Base-by-base conservation (phyloP, 805 yeast genomes). In the Jamesozyma gamospora region DNA sequence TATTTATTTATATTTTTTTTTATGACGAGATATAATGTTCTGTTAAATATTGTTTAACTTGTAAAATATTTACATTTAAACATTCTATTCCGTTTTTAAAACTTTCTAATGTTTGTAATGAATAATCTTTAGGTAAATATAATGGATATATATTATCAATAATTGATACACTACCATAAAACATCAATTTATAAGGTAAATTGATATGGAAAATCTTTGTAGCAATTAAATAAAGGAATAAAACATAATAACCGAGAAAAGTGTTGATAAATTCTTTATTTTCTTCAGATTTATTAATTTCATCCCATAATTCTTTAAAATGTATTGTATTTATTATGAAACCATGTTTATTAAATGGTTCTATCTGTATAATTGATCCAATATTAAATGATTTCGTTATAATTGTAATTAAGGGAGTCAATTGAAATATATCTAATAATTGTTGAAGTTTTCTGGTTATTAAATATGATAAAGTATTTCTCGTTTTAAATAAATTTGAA, bases 11-110 rank as follows among this genome's bases (percentile, higher is more conserved):
- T 32, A 34, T 4, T 16, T 31, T 14, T 14, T n/a, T 11, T 30
- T 29, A 18, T 7, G 25, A 3, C 4, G 25, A 31, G 14, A 28
- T 8, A 18, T 26, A 66, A 54, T 15, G 82, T 79, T 28, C 52
- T 53, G 41, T 51, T 51, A 57, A 43, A 46, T 49, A 54, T 45
- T 55, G 58, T 19, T 41, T 55, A 19, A 53, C 30, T 40, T 58
- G 63, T 35, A 46, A 35, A 24, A 58, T 43, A 39, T 58, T 41
- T 16, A 34, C 41, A 41, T 56, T 55, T 24, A 56, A 49, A 15
- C 37, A 40, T 15, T 39, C 35, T 4, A 56, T 34, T 9, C 56
- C 62, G 17, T 33, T 35, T 12, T 39, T 21, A 11, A 55, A 47
- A 12, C 34, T 43, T 10, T 42, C 36, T 4, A 42, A 26, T 27